Evolutionary conservation across 176 grass and related monocot genomes (phyloP).

Genomic region (Zea luxurians): DNA sequence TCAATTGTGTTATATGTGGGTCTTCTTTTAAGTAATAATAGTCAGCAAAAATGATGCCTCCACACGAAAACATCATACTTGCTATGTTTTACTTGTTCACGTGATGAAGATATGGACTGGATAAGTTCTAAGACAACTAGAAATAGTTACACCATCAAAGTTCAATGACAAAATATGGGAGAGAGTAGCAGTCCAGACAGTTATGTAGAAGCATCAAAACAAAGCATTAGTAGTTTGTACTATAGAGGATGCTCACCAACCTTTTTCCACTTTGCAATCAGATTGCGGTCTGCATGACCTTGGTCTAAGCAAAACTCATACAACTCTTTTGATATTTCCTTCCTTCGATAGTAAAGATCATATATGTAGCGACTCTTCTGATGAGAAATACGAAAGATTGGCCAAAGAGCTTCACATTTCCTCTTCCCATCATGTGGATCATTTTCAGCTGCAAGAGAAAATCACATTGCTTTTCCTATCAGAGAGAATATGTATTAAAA

Average conservation of each 20-base stretch:
- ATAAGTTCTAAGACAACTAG: neutral
- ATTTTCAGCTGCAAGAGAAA: conserved; percentile 72
- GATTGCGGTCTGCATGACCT: conserved; percentile 79
- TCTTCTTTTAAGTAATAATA: neutral
- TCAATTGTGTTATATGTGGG: neutral
- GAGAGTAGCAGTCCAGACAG: neutral
- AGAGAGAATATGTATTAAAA: neutral
- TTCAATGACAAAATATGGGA: neutral
- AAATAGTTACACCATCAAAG: neutral
- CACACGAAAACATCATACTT: too few species aligned
- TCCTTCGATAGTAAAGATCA: conserved; percentile 82
- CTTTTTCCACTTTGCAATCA: conserved; percentile 98
- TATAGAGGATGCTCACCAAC: conserved; percentile 15
- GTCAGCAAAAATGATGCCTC: too few species aligned
- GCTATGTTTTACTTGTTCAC: neutral
- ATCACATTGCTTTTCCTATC: conserved; percentile 4
- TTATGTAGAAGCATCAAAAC: neutral
- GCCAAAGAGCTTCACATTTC: conserved; percentile 91
- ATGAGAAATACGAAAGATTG: conserved; percentile 78
- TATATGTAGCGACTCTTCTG: conserved; percentile 93
- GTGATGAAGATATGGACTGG: neutral
- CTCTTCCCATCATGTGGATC: conserved; percentile 88
- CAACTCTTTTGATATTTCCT: conserved; percentile 81
- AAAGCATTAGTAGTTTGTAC: neutral
- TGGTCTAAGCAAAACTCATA: conserved; percentile 91